Conservation (phyloP, 352 stramenopile genomes). For the Globisporangium abappressorium region DNA sequence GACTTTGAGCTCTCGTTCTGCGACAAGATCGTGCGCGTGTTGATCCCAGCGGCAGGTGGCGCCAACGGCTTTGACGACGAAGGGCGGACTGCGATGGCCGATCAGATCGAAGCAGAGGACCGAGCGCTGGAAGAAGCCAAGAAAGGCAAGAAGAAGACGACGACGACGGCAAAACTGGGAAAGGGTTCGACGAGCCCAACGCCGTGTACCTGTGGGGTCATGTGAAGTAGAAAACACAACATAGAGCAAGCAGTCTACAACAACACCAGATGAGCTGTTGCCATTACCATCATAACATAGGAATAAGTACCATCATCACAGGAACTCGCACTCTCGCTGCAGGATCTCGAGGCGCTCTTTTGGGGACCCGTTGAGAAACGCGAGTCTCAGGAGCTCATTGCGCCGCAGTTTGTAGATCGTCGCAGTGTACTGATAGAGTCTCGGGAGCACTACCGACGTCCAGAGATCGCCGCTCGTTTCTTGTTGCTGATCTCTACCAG, state of each 20-base stretch:
- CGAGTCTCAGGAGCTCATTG: slow-evolving; percentile 51
- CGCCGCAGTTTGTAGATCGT: slow-evolving; percentile 43
- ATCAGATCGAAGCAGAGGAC: slow-evolving; percentile 80
- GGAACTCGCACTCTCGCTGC: slow-evolving; percentile 49
- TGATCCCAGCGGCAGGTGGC: slow-evolving; percentile 27
- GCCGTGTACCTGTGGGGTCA: slow-evolving; percentile 10
- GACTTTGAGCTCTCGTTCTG: slow-evolving; percentile 82
- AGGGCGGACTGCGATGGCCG: slow-evolving; percentile 59
- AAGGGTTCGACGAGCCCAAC: neutral
- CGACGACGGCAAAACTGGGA: neutral
- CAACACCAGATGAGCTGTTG: neutral
- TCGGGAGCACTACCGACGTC: slow-evolving; percentile 57
- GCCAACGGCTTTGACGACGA: slow-evolving; percentile 30
- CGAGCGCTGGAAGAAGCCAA: slow-evolving; percentile 43
- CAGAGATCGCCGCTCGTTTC: slow-evolving; percentile 35
- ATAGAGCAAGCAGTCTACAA: neutral
- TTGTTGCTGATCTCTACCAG: neutral
- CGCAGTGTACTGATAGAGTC: slow-evolving; percentile 51
- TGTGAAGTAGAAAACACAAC: slow-evolving; percentile 6
- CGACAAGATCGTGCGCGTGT: slow-evolving; percentile 62
- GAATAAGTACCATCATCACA: slow-evolving; percentile 27
- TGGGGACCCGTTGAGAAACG: slow-evolving; percentile 57
- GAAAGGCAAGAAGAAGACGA: slow-evolving; percentile 17
- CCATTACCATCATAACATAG: neutral
- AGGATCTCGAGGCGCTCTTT: slow-evolving; percentile 46